Conservation (phyloP, 2,329 filamentous ascomycete species). For the Clarireedia sp. region DNA sequence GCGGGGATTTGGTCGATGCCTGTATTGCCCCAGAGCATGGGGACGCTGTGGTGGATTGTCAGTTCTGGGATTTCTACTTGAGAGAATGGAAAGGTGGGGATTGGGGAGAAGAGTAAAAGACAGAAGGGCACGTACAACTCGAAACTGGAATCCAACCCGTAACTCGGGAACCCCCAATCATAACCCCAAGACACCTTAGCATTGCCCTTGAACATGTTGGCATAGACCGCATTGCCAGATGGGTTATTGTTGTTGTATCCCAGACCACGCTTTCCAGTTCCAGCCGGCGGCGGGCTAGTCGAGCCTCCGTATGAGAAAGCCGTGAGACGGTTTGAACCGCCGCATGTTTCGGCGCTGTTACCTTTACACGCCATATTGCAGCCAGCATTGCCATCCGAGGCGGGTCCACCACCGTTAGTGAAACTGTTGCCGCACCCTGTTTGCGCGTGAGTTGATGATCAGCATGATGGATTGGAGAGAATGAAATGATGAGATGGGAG, state of each 20-base stretch:
- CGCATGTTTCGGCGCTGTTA: conserved; percentile 21
- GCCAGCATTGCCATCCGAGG: conserved; percentile 13
- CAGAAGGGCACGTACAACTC: conserved; percentile 25
- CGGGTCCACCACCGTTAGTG: conserved; percentile 14
- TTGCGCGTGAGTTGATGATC: neutral
- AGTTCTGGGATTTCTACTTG: neutral
- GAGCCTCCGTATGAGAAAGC: neutral
- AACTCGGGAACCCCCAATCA: conserved; percentile 53
- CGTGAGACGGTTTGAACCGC: conserved; percentile 14
- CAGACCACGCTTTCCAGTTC: conserved; percentile 50
- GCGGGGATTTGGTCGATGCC: conserved; percentile 29
- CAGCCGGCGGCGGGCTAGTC: neutral
- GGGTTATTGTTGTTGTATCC: conserved; percentile 50
- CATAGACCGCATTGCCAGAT: conserved; percentile 9
- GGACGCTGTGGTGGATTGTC: conserved; percentile 35
- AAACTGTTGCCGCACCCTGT: conserved; percentile 17
- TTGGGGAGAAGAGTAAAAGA: neutral
- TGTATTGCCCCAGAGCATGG: conserved; percentile 53
- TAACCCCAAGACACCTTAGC: conserved; percentile 50
- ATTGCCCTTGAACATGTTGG: conserved; percentile 37
- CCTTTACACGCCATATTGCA: conserved; percentile 27
- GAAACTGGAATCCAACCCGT: conserved; percentile 34
- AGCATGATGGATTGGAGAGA: neutral
- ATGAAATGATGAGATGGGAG: too few species aligned
- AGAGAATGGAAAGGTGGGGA: neutral